Base-by-base conservation (phyloP, 306 rosid genomes). In the Cyamopsis tetragonoloba region DNA sequence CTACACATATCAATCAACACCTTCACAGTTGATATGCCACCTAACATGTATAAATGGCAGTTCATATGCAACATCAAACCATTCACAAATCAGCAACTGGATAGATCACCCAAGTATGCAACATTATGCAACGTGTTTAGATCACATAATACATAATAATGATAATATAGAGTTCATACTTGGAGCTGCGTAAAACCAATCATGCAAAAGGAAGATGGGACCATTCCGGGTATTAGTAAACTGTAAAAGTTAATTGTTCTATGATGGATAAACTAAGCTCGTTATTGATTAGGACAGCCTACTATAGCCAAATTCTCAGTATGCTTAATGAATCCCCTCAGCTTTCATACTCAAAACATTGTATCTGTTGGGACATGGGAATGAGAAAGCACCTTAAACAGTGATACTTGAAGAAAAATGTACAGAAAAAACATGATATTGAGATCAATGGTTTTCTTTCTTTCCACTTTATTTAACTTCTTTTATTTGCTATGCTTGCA, bases 1-100 rank as follows among this genome's bases (percentile, higher is more conserved):
- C 53, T 30, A 42, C 26, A 7, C 54, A 62, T 9, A 8, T 26
- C 32, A 13, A 14, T 41, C 6, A 62, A 64, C 44, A 46, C 19
- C 42, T 62, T 14, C 54, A 62, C n/a, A n/a, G 39, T 41, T 46
- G 31, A 64, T 18, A 28, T 13, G 24, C 34, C 24, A 30, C 28
- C 20, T 43, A 63, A 63, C 10, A 43, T 43, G 35, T 39, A 50
- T 61, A 39, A 3, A 23, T 64, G 70, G 57, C 5, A 28, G 43
- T 19, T 46, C 38, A 50, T 22, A 34, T 50, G 35, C 30, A 37
- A 50, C 62, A 67, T 22, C 23, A 50, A n/a, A 50, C 32, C 38
- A 22, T 50, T 49, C 47, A 66, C 46, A 31, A 19, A 32, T 66
- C 49, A 49, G 61, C 62, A 20, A 35, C 31, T 49, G 49, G 62